These are phyloP conservation scores for Spizellomyces punctatus DNA, from an alignment of 192 early-diverging fungal species.

Conservation along the genomic window DNA sequence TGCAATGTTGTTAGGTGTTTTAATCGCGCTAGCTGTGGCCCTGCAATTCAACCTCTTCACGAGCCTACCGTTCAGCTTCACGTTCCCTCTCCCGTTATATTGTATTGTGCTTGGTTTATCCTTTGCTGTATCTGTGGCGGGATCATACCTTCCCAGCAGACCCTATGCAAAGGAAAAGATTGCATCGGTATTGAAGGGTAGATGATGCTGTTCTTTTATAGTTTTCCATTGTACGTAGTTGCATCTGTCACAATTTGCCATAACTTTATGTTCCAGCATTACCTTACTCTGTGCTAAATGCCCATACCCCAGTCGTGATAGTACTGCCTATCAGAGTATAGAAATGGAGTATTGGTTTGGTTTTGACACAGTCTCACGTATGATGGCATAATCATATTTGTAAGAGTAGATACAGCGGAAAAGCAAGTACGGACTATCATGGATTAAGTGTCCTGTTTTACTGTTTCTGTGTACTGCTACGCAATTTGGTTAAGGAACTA, in stretches of 20 bases:
- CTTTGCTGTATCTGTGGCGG: constrained; percentile 26
- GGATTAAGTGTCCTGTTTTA: no score
- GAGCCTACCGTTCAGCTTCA: constrained; percentile 31
- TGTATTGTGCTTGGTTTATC: constrained; percentile 13
- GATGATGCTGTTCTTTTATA: not conserved
- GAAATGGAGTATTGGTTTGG: no score
- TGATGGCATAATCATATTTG: no score
- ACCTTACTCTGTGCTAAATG: no score
- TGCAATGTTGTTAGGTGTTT: constrained; percentile 2
- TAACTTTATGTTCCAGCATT: not conserved
- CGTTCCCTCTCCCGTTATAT: constrained; percentile 31
- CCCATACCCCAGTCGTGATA: no score
- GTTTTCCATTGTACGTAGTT: not conserved
- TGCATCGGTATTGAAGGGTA: constrained; percentile 31
- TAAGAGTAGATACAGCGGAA: no score
- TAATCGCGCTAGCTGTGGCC: constrained; percentile 29
- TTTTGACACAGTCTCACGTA: no score
- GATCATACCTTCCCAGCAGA: constrained; percentile 28
- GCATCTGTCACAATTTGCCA: not conserved
- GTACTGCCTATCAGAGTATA: no score
- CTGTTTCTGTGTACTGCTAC: no score
- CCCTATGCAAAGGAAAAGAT: constrained; percentile 27
- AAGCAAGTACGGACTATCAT: no score
- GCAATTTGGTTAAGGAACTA: no score
- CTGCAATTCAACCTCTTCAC: constrained; percentile 41